Evolutionary conservation across 176 grass and related monocot species (phyloP).

Genomic region (Rhynchospora tenuis): DNA sequence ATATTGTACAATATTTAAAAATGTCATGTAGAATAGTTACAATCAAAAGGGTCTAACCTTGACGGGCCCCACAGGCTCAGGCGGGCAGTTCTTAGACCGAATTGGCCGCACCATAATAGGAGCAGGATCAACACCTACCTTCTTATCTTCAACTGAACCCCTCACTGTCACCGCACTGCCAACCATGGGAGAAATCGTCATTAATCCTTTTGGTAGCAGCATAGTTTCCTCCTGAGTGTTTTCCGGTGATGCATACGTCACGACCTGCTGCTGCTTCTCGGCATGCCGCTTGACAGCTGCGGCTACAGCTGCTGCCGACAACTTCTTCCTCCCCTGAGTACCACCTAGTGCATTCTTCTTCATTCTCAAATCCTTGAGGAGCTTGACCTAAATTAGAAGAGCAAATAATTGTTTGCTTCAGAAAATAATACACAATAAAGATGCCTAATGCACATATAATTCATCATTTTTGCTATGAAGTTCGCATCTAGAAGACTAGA

Average conservation of each 20-base stretch:
- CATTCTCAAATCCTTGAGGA: constrained; percentile 16
- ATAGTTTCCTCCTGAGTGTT: constrained; percentile 41
- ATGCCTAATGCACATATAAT: background rate
- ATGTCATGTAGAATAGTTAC: background rate
- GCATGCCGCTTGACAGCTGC: constrained; percentile 38
- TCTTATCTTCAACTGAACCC: constrained; percentile 32
- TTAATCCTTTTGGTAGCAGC: constrained; percentile 89
- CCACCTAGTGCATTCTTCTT: background rate
- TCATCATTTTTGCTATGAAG: background rate
- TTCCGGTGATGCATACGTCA: background rate
- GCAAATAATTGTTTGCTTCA: background rate
- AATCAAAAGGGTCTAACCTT: constrained; percentile 45
- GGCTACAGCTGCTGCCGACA: constrained; percentile 42
- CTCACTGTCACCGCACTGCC: constrained; percentile 14
- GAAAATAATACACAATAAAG: background rate
- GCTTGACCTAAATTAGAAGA: background rate
- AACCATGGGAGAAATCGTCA: constrained; percentile 75
- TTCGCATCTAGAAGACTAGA: background rate
- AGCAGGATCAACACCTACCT: constrained; percentile 60
- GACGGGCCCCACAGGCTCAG: constrained; percentile 64
- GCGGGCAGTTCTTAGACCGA: constrained; percentile 92
- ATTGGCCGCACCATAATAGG: constrained; percentile 59
- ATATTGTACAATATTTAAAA: background rate
- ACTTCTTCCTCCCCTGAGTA: constrained; percentile 42
- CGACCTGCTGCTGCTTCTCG: constrained; percentile 36